These are phyloP conservation scores for Paramecium tetraurelia DNA, from an alignment of 73 alveolate species.

Conservation along the genomic window DNA sequence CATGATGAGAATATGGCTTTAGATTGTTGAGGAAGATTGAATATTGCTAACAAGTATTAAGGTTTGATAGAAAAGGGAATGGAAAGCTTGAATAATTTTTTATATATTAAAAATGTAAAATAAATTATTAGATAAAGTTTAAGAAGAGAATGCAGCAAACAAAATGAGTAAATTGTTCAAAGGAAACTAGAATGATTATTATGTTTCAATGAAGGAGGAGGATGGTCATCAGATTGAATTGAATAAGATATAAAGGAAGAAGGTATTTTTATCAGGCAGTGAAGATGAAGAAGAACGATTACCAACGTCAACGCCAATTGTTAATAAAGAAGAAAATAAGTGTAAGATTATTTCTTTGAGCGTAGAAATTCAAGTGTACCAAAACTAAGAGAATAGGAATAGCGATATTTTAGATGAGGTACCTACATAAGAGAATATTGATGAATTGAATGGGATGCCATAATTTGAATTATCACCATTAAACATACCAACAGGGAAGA, in stretches of 20 bases:
- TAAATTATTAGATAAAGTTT: conserved; percentile 18
- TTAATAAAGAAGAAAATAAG: neutral
- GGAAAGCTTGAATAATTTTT: neutral
- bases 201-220: neutral
- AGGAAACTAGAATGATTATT: neutral
- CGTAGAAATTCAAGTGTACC: neutral
- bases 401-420: conserved; percentile 23
- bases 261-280: conserved; percentile 39
- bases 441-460: neutral
- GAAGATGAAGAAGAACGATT: conserved; percentile 33
- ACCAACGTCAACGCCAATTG: neutral
- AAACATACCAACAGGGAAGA: neutral
- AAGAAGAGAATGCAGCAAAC: neutral
- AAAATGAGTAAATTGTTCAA: neutral
- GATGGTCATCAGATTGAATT: neutral
- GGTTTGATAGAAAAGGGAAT: neutral
- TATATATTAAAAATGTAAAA: neutral
- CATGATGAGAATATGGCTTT: too few relatives aligned
- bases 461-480: neutral
- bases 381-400: neutral
- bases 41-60: neutral
- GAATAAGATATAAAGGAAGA: neutral
- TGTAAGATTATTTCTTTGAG: neutral
- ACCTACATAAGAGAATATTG: neutral
- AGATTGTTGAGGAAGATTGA: neutral